Evolutionary conservation across 768 basidiomycete genomes (phyloP), one percentile per base, ranked within the genome.

Genomic region (Lentinula boryana): DNA sequence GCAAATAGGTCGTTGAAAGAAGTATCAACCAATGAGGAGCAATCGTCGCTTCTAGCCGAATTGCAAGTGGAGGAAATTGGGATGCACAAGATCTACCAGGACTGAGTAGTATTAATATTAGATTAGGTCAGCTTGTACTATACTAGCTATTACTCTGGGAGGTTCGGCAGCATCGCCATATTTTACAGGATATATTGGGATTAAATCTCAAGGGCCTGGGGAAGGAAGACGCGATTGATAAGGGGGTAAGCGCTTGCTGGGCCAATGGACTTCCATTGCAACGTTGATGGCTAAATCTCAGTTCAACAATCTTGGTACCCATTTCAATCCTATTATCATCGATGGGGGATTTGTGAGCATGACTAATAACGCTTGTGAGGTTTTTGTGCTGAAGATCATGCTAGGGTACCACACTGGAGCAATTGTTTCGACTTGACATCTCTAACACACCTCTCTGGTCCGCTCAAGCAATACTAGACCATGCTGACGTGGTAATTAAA

Each of bases 391-490:
- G 15, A 33, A 5, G 48, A 16, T 12, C 32, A 40, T 38, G 27
- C 10, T 65, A 90, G 89, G 88, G 88, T 43, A 83, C 84, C 6
- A 83, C 80, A 0, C 74, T 89, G 18, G 85, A 88, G 66, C 78
- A 79, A 49, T 68, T 75, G 23, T 76, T 82, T 66, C 69, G 75
- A 41, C 60, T 78, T 36, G 73, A 80, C 62, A 80, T 84, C 49
- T 75, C 83, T 1, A 69, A 80, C 36, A 79, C 81, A 1, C 78
- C 85, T 2, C 71, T 93, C 23, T 93, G 91, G 91, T 92, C 90
- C 13, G 83, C 86, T 0, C 79, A 84, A 56, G 79, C 86, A 8
- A 72, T 87, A 10, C 70, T 76, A 13, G 76, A 83, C 33, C 74
- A 85, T 41, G 82, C 84, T 0, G 77, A 79, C 13, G 72, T 75